Evolutionary conservation across 441 rosid species (phyloP).

Genomic region (Euphorbia celastroides): DNA sequence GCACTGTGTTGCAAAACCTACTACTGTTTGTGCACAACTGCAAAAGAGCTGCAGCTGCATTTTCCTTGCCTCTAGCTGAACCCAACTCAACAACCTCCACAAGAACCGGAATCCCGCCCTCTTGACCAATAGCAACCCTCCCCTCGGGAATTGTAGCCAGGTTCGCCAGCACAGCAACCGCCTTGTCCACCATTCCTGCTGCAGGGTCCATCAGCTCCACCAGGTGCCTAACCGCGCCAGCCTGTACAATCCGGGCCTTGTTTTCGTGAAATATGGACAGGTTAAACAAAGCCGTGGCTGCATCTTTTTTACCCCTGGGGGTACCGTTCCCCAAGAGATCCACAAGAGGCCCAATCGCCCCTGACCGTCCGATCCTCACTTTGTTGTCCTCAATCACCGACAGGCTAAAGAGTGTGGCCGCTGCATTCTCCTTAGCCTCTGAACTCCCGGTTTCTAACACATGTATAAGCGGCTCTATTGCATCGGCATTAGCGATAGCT

Average conservation of each 20-base stretch:
- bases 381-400: constrained; percentile 81
- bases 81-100: constrained; percentile 96
- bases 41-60: constrained; percentile 89
- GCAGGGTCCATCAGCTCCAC: constrained; percentile 90
- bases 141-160: constrained; percentile 80
- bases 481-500: constrained; percentile 60
- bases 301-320: constrained; percentile 83
- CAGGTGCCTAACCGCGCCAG: constrained; percentile 77
- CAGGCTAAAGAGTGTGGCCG: constrained; percentile 83
- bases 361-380: constrained; percentile 71
- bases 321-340: constrained; percentile 75
- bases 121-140: constrained; percentile 67
- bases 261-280: constrained; percentile 77
- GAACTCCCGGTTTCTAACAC: constrained; percentile 69
- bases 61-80: constrained; percentile 87
- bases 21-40: constrained; percentile 60
- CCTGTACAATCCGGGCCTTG: constrained; percentile 64
- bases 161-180: constrained; percentile 87
- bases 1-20: constrained; percentile 54
- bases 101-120: constrained; percentile 67
- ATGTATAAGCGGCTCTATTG: constrained; percentile 70
- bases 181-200: constrained; percentile 92
- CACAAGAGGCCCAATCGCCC: constrained; percentile 80
- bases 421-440: constrained; percentile 83
- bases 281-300: constrained; percentile 82